These are phyloP conservation scores for Glycine latifolia DNA, from an alignment of 306 rosid species.

Conservation along the genomic window DNA sequence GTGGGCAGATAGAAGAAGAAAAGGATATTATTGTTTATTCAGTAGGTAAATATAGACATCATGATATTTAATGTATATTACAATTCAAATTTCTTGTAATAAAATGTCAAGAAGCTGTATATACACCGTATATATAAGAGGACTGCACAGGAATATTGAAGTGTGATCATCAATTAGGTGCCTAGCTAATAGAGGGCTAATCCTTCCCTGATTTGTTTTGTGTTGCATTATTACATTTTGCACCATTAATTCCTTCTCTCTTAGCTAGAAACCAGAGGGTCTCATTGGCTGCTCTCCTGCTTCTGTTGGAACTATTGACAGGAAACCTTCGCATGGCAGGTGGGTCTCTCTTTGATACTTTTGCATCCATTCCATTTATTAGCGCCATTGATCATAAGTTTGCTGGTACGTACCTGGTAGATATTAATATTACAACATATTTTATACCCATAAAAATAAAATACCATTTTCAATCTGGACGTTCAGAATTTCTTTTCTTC, in stretches of 20 bases:
- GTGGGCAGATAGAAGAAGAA: background rate
- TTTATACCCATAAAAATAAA: too few relatives aligned
- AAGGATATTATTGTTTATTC: background rate
- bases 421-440: too few relatives aligned
- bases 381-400: too few relatives aligned
- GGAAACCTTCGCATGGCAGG: constrained; percentile 38
- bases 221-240: background rate
- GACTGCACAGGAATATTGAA: background rate
- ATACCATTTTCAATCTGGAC: too few relatives aligned
- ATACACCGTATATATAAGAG: background rate
- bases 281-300: constrained; percentile 15
- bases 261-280: background rate
- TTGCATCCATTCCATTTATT: background rate
- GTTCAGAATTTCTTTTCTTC: background rate
- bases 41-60: constrained; percentile 33
- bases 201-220: background rate
- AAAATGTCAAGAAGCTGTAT: constrained; percentile 6
- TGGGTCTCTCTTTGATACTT: background rate
- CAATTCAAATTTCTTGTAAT: constrained; percentile 17
- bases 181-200: background rate
- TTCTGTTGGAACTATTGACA: constrained; percentile 33
- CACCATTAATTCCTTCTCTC: constrained; percentile 40
- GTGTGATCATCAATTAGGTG: background rate
- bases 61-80: constrained; percentile 23
- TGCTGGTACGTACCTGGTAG: too few relatives aligned